Evolutionary conservation across 2,329 filamentous ascomycete species (phyloP).

Genomic region (Saccharata proteae): DNA sequence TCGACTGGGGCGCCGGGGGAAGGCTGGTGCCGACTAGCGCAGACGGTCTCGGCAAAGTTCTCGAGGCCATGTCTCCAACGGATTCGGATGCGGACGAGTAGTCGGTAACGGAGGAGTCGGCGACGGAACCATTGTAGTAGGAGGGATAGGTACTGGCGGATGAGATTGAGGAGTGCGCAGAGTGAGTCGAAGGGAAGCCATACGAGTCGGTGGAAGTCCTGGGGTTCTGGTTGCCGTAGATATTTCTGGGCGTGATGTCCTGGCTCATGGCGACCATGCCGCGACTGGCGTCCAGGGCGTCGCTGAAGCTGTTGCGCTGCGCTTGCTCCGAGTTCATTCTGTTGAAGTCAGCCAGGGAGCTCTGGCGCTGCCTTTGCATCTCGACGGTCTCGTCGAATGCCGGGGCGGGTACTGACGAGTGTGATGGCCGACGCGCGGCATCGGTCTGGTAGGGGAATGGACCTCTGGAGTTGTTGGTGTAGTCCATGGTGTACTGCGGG

Average conservation of each 20-base stretch:
- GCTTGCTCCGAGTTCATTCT: slow-evolving; percentile 46
- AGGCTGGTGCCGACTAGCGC: slow-evolving; percentile 49
- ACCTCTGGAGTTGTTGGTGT: slow-evolving; percentile 38
- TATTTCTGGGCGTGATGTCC: slow-evolving; percentile 75
- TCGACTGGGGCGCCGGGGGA: slow-evolving; percentile 80
- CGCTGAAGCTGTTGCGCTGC: slow-evolving; percentile 61
- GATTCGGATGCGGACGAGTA: slow-evolving; percentile 85
- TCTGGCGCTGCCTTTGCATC: slow-evolving; percentile 40
- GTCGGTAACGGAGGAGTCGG: slow-evolving; percentile 73
- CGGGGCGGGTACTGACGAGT: slow-evolving; percentile 61
- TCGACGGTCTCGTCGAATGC: slow-evolving; percentile 35
- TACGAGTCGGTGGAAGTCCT: slow-evolving; percentile 76
- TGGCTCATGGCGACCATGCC: slow-evolving; percentile 95
- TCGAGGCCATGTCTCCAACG: slow-evolving; percentile 65
- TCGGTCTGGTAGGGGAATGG: slow-evolving; percentile 44
- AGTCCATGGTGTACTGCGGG: slow-evolving; percentile 66
- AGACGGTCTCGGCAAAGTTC: slow-evolving; percentile 72
- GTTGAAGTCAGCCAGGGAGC: slow-evolving; percentile 50
- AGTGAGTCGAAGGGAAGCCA: slow-evolving; percentile 77
- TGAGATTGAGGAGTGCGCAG: slow-evolving; percentile 81
- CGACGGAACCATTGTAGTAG: slow-evolving; percentile 75
- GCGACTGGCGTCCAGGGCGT: slow-evolving; percentile 83
- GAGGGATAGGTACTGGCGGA: slow-evolving; percentile 65
- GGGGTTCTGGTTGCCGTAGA: slow-evolving; percentile 58
- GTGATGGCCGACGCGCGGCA: slow-evolving; percentile 60